phyloP scores from a whole-genome alignment of 2,329 filamentous ascomycete species.

The Magnaporthales sp. region DNA sequence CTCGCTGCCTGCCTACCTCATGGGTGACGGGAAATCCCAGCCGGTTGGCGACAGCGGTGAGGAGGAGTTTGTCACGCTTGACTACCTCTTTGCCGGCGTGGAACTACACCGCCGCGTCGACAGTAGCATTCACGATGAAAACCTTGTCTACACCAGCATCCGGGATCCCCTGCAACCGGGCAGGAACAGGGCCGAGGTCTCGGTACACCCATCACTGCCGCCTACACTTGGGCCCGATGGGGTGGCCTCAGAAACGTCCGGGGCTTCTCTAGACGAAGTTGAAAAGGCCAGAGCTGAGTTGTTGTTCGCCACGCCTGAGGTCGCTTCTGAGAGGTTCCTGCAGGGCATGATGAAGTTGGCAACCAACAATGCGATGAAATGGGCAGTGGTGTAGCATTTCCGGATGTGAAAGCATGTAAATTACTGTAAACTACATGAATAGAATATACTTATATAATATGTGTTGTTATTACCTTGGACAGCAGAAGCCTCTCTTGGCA shows the following conservation, averaged over 20 bases:
- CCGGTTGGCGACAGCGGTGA: background rate
- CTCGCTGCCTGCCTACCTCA: background rate
- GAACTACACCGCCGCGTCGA: constrained; percentile 41
- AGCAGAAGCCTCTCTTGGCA: background rate
- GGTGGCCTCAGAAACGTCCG: background rate
- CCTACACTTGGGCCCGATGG: background rate
- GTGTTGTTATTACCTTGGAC: background rate
- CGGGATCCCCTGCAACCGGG: constrained; percentile 35
- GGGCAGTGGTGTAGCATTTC: background rate
- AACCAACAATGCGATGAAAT: background rate
- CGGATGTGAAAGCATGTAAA: background rate
- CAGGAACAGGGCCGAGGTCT: constrained; percentile 1
- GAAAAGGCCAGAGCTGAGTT: background rate
- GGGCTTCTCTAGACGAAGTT: background rate
- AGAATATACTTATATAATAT: background rate
- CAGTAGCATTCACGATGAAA: constrained; percentile 32
- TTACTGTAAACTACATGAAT: background rate
- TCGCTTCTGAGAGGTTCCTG: background rate
- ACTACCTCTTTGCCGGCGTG: constrained; percentile 39
- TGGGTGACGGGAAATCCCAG: background rate
- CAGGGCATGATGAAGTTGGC: background rate
- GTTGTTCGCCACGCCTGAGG: background rate
- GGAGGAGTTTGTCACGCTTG: constrained; percentile 10
- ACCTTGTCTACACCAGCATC: constrained; percentile 40
- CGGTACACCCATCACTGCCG: background rate